Conservation (phyloP, 2,329 filamentous ascomycete genomes). For the Aspergillus texensis region DNA sequence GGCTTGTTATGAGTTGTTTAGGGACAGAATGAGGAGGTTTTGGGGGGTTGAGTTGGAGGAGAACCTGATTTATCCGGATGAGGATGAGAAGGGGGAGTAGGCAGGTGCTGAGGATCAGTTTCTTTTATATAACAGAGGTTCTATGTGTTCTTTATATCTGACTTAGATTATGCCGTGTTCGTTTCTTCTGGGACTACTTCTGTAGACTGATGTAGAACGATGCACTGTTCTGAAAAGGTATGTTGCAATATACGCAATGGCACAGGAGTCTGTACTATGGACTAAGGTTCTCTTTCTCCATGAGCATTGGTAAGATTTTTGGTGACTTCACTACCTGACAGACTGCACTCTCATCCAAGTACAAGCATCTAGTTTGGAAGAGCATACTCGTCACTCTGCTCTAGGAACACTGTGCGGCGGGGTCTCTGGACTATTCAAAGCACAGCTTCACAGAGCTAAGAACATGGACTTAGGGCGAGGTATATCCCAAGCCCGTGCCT, state of each 20-base stretch:
- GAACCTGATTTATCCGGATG: neutral
- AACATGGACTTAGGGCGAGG: neutral
- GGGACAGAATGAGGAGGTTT: neutral
- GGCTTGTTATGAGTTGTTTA: neutral
- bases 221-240: neutral
- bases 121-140: neutral
- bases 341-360: no score
- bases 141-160: neutral
- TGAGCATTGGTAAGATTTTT: no score
- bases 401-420: neutral
- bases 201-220: neutral
- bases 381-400: no score
- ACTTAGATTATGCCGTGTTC: neutral
- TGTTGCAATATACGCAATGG: neutral
- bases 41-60: neutral
- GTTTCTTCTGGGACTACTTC: neutral
- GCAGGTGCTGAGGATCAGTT: neutral
- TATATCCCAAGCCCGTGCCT: neutral
- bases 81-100: neutral
- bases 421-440: neutral
- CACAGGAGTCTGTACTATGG: neutral
- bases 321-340: no score
- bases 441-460: neutral
- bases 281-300: no score
- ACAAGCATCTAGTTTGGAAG: no score